phyloP scores from a whole-genome alignment of 768 basidiomycete species.

The Lyophyllum atratum region DNA sequence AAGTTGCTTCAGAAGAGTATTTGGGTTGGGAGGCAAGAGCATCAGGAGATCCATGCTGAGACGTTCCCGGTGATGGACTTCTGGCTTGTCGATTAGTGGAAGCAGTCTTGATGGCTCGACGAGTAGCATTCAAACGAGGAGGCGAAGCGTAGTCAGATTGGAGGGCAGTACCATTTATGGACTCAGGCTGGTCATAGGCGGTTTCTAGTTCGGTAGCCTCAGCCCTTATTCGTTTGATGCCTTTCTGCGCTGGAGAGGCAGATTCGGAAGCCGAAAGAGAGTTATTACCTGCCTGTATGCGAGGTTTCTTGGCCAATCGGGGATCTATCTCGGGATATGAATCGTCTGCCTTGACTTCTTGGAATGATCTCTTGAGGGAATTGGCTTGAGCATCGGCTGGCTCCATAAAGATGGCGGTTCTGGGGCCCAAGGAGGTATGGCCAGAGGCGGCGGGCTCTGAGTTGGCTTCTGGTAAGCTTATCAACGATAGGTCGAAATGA shows the following conservation, averaged over 20 bases:
- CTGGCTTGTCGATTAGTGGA: not conserved
- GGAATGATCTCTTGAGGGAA: conserved; percentile 3
- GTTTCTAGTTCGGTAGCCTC: too few relatives aligned
- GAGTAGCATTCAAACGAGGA: too few relatives aligned
- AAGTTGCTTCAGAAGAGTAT: not conserved
- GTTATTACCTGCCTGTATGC: not conserved
- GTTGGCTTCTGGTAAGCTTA: not conserved
- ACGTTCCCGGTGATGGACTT: not conserved
- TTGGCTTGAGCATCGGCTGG: not conserved
- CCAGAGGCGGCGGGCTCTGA: not conserved
- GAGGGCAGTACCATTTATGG: not conserved
- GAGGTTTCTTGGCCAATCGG: conserved; percentile 6
- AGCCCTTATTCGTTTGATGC: not conserved
- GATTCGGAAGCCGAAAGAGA: not conserved
- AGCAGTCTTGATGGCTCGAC: not conserved
- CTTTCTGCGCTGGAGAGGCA: not conserved
- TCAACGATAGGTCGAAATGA: conserved; percentile 12
- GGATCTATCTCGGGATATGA: not conserved
- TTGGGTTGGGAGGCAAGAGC: not conserved
- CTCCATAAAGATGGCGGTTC: not conserved
- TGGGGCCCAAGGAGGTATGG: not conserved
- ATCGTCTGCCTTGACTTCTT: not conserved
- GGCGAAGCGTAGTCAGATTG: not conserved
- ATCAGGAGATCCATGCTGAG: not conserved
- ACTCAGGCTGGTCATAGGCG: not conserved